Base-by-base conservation (phyloP, 495 filamentous ascomycete genomes). In the Aspergillus mulundensis region DNA sequence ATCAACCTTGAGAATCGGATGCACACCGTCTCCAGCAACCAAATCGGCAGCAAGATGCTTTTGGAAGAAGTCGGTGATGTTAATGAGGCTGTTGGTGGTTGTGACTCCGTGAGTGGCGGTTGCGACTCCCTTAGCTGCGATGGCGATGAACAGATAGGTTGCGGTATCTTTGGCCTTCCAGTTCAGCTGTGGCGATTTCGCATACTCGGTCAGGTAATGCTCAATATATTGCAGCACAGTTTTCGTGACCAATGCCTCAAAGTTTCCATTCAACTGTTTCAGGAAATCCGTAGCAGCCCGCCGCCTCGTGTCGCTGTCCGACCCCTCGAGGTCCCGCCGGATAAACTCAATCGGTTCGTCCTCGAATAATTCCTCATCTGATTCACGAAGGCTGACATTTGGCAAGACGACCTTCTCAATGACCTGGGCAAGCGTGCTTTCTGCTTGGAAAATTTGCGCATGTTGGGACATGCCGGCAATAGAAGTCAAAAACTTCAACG, bases 291-390 rank as follows among this genome's bases (percentile, higher is more conserved):
- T 97, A 3, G 95, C 90, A 45, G 92, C 90, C 63, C 93, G 81
- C 55, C 95, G 81, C 59, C 95, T 78, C 5, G 95, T 97, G 59
- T 97, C 95, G 49, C 86, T 91, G 66, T 97, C 95, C 1, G 92
- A 96, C 19, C 95, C 95, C 70, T 99, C 95, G 15, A 99, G 80
- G 68, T 99, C 93, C 57, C 91, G 84, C 50, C 95, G 81, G 64
- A 97, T 97, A 70, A 95, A 99, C 67, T 99, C 95, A 66, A 99
- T 97, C 3, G 95, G 95, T 68, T 99, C 95, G 63, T 99, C 95
- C 66, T 97, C 95, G 61, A 97, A 96, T 34, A 95, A 78, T 66
- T 99, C 95, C 56, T 95, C 84, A 56, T 99, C 95, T 2, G 91
- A 90, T 58, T 95, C 91, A 40, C 95, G 83, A 20, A 99, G 78